phyloP scores from a whole-genome alignment of 1,284 basidiomycete genomes.

The Apiotrichum veenhuisii region DNA sequence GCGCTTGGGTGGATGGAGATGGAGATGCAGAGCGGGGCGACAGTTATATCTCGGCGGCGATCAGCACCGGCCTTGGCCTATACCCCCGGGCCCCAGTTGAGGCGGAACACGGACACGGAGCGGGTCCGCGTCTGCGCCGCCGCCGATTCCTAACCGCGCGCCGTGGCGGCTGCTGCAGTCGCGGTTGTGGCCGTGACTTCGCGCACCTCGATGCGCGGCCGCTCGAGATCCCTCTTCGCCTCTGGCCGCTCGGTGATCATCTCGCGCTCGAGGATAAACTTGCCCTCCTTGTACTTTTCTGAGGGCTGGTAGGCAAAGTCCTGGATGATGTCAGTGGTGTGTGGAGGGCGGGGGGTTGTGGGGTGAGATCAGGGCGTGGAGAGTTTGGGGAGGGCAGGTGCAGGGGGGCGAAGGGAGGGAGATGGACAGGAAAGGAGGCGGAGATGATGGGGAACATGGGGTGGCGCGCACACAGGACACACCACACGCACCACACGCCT shows the following conservation, averaged over 20 bases:
- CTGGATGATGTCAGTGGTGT: slow-evolving; percentile 51
- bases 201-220: slow-evolving; percentile 33
- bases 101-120: too few relatives aligned
- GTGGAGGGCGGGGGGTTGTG: too few relatives aligned
- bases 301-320: slow-evolving; percentile 81
- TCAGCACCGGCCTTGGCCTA: too few relatives aligned
- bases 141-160: slow-evolving; percentile 13
- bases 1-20: too few relatives aligned
- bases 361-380: neutral
- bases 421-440: neutral
- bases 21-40: too few relatives aligned
- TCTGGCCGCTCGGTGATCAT: slow-evolving; percentile 57
- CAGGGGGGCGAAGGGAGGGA: neutral
- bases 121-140: slow-evolving; percentile 4
- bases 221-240: slow-evolving; percentile 21
- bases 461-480: too few relatives aligned
- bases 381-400: neutral
- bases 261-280: slow-evolving; percentile 92
- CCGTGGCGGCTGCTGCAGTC: slow-evolving; percentile 11
- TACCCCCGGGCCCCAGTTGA: neutral
- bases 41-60: too few relatives aligned
- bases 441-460: too few relatives aligned
- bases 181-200: slow-evolving; percentile 6
- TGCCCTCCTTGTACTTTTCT: slow-evolving; percentile 98
- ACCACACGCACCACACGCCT: too few relatives aligned